A percentile compares a stretch with the other conserved stretches of the same genome.
These are phyloP conservation scores for Trichocladium uniseriatum DNA, from an alignment of 495 filamentous ascomycete species.

Conservation along the genomic window DNA sequence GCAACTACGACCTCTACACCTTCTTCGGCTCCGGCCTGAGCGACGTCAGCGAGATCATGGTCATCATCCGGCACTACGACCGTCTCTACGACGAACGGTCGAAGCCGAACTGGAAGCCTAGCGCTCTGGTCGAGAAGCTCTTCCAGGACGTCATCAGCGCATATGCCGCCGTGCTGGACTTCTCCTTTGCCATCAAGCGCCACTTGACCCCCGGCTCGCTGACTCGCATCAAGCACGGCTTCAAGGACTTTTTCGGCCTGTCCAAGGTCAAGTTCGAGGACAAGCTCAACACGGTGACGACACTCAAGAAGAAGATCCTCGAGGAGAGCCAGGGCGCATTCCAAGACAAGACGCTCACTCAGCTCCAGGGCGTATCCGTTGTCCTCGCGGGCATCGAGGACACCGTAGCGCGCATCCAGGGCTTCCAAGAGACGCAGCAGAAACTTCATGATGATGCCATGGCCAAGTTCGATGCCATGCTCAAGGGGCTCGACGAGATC, in stretches of 20 bases:
- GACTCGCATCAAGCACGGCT: slow-evolving; percentile 16
- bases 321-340: slow-evolving; percentile 22
- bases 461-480: slow-evolving; percentile 8
- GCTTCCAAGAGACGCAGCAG: slow-evolving; percentile 14
- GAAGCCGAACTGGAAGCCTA: slow-evolving; percentile 19
- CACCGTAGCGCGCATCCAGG: slow-evolving; percentile 13
- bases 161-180: slow-evolving; percentile 20
- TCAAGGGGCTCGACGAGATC: slow-evolving; percentile 17
- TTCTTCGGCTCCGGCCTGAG: slow-evolving; percentile 22
- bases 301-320: slow-evolving; percentile 19
- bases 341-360: slow-evolving; percentile 20
- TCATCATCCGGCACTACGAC: slow-evolving; percentile 24
- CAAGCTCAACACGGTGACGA: slow-evolving; percentile 13
- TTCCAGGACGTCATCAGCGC: slow-evolving; percentile 18
- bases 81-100: slow-evolving; percentile 18
- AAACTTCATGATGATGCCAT: slow-evolving; percentile 12
- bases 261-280: slow-evolving; percentile 21
- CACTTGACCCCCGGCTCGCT: slow-evolving; percentile 18
- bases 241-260: slow-evolving; percentile 23
- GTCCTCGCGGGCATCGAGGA: slow-evolving; percentile 12
- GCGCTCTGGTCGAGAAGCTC: slow-evolving; percentile 19
- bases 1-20: slow-evolving; percentile 26
- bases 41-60: slow-evolving; percentile 26
- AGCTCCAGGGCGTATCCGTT: slow-evolving; percentile 12
- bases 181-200: slow-evolving; percentile 19